Conservation (phyloP, 805 yeast species). For the Saccharomycopsis schoenii region DNA sequence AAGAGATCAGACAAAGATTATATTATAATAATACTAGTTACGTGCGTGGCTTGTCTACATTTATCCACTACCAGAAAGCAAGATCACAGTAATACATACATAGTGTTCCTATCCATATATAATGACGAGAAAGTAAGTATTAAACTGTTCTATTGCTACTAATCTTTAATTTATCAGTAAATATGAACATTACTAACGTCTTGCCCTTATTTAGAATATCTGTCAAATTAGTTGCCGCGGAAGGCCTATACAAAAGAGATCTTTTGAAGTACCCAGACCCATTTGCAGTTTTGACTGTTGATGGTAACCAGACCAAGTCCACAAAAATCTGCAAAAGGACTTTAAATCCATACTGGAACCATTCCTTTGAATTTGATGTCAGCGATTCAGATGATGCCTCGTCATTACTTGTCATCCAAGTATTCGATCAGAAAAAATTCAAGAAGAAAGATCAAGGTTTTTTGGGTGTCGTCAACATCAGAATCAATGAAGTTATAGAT, state of each 20-base stretch:
- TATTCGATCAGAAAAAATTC: constrained; percentile 94
- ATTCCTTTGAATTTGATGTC: constrained; percentile 69
- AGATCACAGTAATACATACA: neutral
- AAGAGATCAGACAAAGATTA: no score
- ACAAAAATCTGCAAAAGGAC: constrained; percentile 92
- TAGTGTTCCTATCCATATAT: neutral
- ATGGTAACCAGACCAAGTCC: constrained; percentile 91
- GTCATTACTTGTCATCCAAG: constrained; percentile 83
- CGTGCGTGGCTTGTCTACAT: no score
- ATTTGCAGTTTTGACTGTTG: constrained; percentile 94
- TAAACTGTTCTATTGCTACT: no score
- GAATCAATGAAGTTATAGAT: constrained; percentile 83
- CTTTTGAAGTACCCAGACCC: constrained; percentile 96
- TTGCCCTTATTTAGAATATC: constrained; percentile 1
- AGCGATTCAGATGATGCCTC: constrained; percentile 39
- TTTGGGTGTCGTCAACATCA: constrained; percentile 86
- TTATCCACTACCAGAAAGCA: no score
- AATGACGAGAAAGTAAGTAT: neutral
- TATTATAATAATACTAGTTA: no score
- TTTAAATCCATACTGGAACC: constrained; percentile 96
- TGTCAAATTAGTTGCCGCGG: constrained; percentile 87
- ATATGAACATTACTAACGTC: neutral
- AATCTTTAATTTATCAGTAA: no score
- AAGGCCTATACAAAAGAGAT: constrained; percentile 89
- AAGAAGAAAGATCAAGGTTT: constrained; percentile 98